Conservation (phyloP, 1,284 basidiomycete genomes). For the Sporisorium graminicola region DNA sequence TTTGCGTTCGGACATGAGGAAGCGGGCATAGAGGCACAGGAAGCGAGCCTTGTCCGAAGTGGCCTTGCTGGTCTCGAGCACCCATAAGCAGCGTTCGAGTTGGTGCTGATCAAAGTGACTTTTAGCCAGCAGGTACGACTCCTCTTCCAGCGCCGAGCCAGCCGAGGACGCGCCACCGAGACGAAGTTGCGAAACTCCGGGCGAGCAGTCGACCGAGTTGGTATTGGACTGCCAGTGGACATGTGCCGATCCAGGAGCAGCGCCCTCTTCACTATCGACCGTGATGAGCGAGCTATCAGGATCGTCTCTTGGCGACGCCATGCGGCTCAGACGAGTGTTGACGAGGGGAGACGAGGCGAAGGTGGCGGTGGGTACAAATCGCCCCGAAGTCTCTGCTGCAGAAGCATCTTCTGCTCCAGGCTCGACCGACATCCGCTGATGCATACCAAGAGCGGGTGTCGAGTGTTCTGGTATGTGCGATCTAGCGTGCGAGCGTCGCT, state of each 20-base stretch:
- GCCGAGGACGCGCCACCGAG: background rate
- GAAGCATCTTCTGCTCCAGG: conserved; percentile 33
- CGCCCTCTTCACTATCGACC: conserved; percentile 44
- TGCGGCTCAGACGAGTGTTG: conserved; percentile 18
- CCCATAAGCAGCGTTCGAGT: conserved; percentile 78
- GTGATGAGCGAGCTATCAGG: conserved; percentile 48
- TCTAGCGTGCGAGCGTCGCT: conserved; percentile 12
- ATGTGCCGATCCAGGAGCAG: conserved; percentile 40
- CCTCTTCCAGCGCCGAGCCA: conserved; percentile 67
- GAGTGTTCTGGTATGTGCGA: conserved; percentile 60
- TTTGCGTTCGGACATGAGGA: conserved; percentile 73
- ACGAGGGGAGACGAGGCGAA: conserved; percentile 40
- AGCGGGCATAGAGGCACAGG: conserved; percentile 83
- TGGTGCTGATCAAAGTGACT: conserved; percentile 84
- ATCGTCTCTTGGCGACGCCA: conserved; percentile 25
- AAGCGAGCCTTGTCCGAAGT: conserved; percentile 77
- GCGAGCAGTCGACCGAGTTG: conserved; percentile 45
- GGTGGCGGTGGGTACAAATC: conserved; percentile 14
- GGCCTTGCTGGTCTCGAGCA: conserved; percentile 48
- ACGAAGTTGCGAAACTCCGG: conserved; percentile 24
- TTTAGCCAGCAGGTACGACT: conserved; percentile 78
- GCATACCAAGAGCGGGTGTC: conserved; percentile 60
- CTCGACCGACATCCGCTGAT: conserved; percentile 42
- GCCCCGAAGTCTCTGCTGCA: conserved; percentile 28
- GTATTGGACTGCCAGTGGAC: conserved; percentile 52